phyloP scores from a whole-genome alignment of 257 asterid genomes.

The Nicotiana tomentosiformis region DNA sequence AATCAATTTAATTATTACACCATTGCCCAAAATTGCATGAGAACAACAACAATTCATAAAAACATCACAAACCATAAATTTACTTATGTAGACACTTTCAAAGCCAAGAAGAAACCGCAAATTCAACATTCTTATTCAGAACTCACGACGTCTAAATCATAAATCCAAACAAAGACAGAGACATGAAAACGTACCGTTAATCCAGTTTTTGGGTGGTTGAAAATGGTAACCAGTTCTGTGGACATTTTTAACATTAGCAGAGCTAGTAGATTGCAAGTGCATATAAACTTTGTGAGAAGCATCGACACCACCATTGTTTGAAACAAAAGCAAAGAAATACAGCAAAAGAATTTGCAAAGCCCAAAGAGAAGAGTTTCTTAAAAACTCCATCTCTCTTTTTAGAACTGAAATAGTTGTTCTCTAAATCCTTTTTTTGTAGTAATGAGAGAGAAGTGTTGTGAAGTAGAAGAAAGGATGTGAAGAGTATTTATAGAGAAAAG shows the following conservation, averaged over 20 bases:
- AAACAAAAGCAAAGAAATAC: background rate
- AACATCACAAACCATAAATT: background rate
- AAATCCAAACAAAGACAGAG: background rate
- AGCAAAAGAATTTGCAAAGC: conserved; percentile 8
- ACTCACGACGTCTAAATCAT: background rate
- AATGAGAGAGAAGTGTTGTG: background rate
- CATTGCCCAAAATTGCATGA: background rate
- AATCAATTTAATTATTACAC: too few species aligned
- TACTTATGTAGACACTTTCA: background rate
- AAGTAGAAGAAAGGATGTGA: background rate
- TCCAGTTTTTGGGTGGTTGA: conserved; percentile 57
- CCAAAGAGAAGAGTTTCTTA: background rate
- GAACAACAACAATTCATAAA: background rate
- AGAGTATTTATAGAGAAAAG: background rate
- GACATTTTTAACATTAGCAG: background rate
- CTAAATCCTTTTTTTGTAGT: background rate
- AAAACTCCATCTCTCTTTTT: background rate
- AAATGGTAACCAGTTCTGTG: conserved; percentile 57
- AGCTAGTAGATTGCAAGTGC: conserved; percentile 11
- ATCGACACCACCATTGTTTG: conserved; percentile 13
- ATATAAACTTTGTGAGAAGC: conserved; percentile 22
- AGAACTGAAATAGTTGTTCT: background rate
- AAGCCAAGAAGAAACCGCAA: background rate
- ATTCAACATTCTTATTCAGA: background rate
- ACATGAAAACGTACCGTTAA: conserved; percentile 31